phyloP scores from a whole-genome alignment of 2,329 filamentous ascomycete genomes.

The Fusarium decemcellulare region DNA sequence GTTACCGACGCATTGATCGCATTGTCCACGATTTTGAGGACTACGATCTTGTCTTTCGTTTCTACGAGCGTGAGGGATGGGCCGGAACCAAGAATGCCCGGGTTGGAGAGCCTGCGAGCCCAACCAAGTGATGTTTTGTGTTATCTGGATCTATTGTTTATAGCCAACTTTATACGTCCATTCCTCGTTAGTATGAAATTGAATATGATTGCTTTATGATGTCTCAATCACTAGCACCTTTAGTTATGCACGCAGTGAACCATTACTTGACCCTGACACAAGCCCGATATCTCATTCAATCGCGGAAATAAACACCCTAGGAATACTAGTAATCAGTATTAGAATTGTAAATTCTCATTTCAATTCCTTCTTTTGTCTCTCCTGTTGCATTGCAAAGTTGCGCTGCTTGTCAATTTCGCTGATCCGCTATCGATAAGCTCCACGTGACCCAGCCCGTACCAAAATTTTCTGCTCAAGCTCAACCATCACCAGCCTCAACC shows the following conservation, averaged over 20 bases:
- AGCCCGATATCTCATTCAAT: too few relatives aligned
- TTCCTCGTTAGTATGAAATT: neutral
- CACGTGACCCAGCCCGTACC: constrained; percentile 40
- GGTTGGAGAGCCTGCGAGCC: constrained; percentile 64
- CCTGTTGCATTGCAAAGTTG: too few relatives aligned
- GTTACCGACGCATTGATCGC: constrained; percentile 91
- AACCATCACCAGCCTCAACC: constrained; percentile 22
- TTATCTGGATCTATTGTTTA: constrained; percentile 4
- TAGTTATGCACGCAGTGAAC: too few relatives aligned
- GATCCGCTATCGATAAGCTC: neutral
- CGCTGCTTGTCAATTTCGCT: too few relatives aligned
- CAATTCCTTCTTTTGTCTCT: too few relatives aligned
- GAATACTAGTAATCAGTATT: too few relatives aligned
- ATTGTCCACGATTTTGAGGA: constrained; percentile 98
- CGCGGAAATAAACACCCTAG: too few relatives aligned
- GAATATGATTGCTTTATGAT: neutral
- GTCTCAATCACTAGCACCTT: neutral
- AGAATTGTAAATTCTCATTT: too few relatives aligned
- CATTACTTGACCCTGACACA: too few relatives aligned
- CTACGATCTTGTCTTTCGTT: constrained; percentile 96
- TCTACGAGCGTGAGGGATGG: constrained; percentile 93
- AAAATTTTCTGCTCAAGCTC: constrained; percentile 35
- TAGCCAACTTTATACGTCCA: constrained; percentile 19
- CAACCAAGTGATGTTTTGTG: constrained; percentile 43
- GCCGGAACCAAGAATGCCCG: constrained; percentile 65